Conservation (phyloP, 1,284 basidiomycete genomes). For the Sporisorium iseilematis-ciliati region DNA sequence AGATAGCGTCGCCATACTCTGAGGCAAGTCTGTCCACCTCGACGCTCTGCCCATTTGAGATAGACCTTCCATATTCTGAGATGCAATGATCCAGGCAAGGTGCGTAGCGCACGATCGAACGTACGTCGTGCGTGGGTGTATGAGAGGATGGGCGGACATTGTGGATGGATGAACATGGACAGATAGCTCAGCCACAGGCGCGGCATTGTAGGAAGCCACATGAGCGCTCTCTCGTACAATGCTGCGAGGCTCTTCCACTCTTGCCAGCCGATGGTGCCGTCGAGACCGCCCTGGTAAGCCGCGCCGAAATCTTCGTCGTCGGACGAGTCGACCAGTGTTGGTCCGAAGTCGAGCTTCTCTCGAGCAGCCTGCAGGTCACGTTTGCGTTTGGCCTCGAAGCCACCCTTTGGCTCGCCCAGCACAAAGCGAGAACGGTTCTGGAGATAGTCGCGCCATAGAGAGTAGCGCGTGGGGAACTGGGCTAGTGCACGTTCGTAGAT, state of each 20-base stretch:
- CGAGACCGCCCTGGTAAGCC: conserved; percentile 83
- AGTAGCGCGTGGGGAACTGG: conserved; percentile 90
- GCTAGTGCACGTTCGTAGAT: conserved; percentile 91
- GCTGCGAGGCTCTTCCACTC: conserved; percentile 94
- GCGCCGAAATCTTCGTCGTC: conserved; percentile 78
- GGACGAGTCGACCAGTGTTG: conserved; percentile 58
- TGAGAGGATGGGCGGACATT: conserved; percentile 85
- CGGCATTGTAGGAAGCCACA: conserved; percentile 94
- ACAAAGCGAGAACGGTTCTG: conserved; percentile 86
- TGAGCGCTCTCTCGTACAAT: conserved; percentile 89
- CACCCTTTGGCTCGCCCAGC: conserved; percentile 77
- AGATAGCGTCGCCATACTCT: conserved; percentile 92
- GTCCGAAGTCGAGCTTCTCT: conserved; percentile 75
- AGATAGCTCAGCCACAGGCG: conserved; percentile 94
- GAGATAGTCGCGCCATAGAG: conserved; percentile 94
- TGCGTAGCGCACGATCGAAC: conserved; percentile 93
- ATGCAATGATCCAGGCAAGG: conserved; percentile 93
- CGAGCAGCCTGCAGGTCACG: conserved; percentile 71
- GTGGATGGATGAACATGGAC: conserved; percentile 88
- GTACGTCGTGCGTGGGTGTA: conserved; percentile 91
- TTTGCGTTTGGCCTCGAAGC: conserved; percentile 66
- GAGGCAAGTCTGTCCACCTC: conserved; percentile 86
- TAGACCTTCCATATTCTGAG: conserved; percentile 93
- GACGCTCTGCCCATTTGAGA: conserved; percentile 89
- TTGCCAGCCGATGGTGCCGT: conserved; percentile 88